Base-by-base conservation (phyloP, 805 yeast genomes). In the Cyberlindnera petersonii region DNA sequence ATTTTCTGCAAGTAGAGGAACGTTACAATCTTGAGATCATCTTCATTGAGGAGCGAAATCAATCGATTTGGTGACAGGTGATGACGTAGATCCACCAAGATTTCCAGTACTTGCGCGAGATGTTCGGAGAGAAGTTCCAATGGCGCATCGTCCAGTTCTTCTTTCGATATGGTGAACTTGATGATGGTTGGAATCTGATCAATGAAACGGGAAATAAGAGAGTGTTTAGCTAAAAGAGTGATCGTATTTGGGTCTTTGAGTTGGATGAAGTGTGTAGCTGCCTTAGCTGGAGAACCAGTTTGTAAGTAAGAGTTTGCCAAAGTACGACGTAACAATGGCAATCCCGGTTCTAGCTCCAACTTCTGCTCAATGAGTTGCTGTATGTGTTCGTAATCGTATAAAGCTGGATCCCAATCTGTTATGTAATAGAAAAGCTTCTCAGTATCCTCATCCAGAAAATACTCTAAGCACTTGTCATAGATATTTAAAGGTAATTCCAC, bases 1-100 rank as follows among this genome's bases (percentile, higher is more conserved):
- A 87, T 61, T 46, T 67, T 65, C 42, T 80, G 81, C 31, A 93
- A 61, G 49, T 84, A 86, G 16, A 85, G 61, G 49, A 76, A 87
- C 34, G 75, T 72, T 6, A 87, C 61, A 21, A 74, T 61, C 23
- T 74, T 66, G 24, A 80, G 53, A 2, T 64, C 60, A 6, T 43
- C 31, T 2, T 65, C 50, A 2, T 61, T 47, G 54, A 86, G 67
- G 19, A 73, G 47, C 0, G 65, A 48, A 0, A 86, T 59, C 0
- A 91, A 64, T 2, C 61, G 56, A 1, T 54, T 49, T 0, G 95
- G 83, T 2, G 68, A 47, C 4, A 89, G 61, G 50, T 84, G 87
- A 48, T 80, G 84, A 30, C 86, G 66, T 34, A 75, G 75, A 9
- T 73, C 76, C 3, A 82, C 80, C 22, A 86, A 63, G 6, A 85